phyloP scores from a whole-genome alignment of 2,329 filamentous ascomycete genomes.

The Alternaria burnsii region DNA sequence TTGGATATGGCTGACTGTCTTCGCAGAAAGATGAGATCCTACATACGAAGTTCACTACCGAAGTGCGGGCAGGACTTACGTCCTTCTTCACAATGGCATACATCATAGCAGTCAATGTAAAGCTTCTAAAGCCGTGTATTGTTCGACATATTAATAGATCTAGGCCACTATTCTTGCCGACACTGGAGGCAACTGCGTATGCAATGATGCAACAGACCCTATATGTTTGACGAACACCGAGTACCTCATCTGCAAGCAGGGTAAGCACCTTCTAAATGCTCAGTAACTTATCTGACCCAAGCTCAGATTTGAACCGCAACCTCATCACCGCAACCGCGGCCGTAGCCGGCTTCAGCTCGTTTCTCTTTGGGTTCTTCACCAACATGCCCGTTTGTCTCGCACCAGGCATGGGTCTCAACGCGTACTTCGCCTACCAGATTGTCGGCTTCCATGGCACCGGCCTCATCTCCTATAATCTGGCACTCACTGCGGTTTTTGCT shows the following conservation, averaged over 20 bases:
- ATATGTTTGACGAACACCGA: slow-evolving; percentile 64
- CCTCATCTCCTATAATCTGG: slow-evolving; percentile 75
- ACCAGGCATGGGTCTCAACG: slow-evolving; percentile 68
- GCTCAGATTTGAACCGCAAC: slow-evolving; percentile 71
- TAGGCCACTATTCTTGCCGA: slow-evolving; percentile 56
- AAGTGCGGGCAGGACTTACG: slow-evolving; percentile 81
- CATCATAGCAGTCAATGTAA: slow-evolving; percentile 44
- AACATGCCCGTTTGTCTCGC: slow-evolving; percentile 67
- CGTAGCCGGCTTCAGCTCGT: slow-evolving; percentile 77
- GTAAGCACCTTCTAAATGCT: slow-evolving; percentile 20
- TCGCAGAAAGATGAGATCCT: slow-evolving; percentile 72
- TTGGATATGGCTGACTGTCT: slow-evolving; percentile 16
- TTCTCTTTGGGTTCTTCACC: slow-evolving; percentile 81
- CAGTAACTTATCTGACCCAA: neutral
- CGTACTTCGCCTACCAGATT: slow-evolving; percentile 84
- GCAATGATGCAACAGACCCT: slow-evolving; percentile 58
- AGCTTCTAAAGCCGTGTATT: neutral
- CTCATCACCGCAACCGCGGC: slow-evolving; percentile 85
- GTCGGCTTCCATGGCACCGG: slow-evolving; percentile 81
- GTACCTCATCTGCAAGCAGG: slow-evolving; percentile 67
- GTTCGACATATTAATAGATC: slow-evolving; percentile 16
- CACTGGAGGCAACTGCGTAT: slow-evolving; percentile 79
- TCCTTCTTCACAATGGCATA: slow-evolving; percentile 65
- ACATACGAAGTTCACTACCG: slow-evolving; percentile 81
- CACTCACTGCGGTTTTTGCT: slow-evolving; percentile 85